phyloP scores from a whole-genome alignment of 495 filamentous ascomycete genomes.

The Lentithecium fluviatile region DNA sequence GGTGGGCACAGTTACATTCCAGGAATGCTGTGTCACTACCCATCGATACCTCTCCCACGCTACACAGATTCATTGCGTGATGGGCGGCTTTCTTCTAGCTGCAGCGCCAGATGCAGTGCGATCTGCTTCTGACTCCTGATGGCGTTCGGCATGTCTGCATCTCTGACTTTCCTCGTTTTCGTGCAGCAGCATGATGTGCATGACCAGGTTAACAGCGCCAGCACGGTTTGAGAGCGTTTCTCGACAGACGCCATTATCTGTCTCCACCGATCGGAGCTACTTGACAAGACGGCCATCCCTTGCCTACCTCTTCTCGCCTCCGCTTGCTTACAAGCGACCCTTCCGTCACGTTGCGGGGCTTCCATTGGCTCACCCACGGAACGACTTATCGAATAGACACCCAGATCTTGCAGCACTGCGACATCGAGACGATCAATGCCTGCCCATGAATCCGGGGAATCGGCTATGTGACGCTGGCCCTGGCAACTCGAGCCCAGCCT shows the following conservation, averaged over 20 bases:
- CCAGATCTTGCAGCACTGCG: constrained; percentile 11
- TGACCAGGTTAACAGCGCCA: constrained; percentile 16
- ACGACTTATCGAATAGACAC: constrained; percentile 12
- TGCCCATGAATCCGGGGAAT: constrained; percentile 18
- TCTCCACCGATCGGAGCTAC: constrained; percentile 9
- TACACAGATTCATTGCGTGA: constrained; percentile 24
- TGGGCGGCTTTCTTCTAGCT: constrained; percentile 26
- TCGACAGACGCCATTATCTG: constrained; percentile 23
- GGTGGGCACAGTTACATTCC: constrained; percentile 32
- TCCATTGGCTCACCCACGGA: constrained; percentile 17
- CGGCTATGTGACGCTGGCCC: constrained; percentile 26
- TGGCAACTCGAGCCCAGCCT: constrained; percentile 21
- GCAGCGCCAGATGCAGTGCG: constrained; percentile 19
- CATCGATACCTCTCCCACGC: not conserved
- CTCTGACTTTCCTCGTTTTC: constrained; percentile 7
- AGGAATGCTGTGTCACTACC: constrained; percentile 13
- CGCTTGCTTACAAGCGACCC: constrained; percentile 8
- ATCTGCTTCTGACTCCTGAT: constrained; percentile 26
- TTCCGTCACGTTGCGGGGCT: not conserved
- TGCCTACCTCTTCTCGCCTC: constrained; percentile 20
- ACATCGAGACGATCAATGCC: not conserved
- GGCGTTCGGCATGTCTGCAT: constrained; percentile 2
- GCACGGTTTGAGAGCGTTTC: constrained; percentile 30
- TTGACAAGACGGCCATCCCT: constrained; percentile 26
- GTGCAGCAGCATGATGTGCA: constrained; percentile 17